A percentile compares a stretch with the other conserved stretches of the same genome.
phyloP scores from a whole-genome alignment of 192 early-diverging fungal species.

The Coemansia sp. region DNA sequence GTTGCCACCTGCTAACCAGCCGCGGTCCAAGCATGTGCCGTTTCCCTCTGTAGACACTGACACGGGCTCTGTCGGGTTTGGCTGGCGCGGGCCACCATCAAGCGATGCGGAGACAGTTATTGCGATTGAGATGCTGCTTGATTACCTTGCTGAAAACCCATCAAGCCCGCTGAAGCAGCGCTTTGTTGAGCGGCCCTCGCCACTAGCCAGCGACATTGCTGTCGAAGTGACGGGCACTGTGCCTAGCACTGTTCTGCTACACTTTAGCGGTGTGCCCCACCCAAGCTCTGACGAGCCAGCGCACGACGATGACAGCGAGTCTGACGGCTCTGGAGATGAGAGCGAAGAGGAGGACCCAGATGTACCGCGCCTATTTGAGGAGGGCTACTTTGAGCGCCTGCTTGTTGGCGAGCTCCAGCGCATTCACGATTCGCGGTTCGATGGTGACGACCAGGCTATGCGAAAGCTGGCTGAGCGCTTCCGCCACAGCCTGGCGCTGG shows the following conservation, averaged over 20 bases:
- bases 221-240: conserved; percentile 57
- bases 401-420: conserved; percentile 60
- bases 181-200: conserved; percentile 71
- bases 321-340: conserved; percentile 14
- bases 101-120: conserved; percentile 60
- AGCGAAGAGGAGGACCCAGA: conserved; percentile 21
- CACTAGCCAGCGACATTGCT: conserved; percentile 62
- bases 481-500: conserved; percentile 20
- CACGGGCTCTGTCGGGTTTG: conserved; percentile 61
- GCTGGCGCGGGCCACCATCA: conserved; percentile 72
- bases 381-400: conserved; percentile 58
- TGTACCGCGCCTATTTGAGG: conserved; percentile 58
- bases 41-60: conserved; percentile 68
- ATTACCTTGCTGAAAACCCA: conserved; percentile 67
- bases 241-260: conserved; percentile 58
- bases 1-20: conserved; percentile 1
- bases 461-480: conserved; percentile 20
- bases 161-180: conserved; percentile 70
- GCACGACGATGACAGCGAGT: conserved; percentile 22
- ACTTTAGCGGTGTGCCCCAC: conserved; percentile 64
- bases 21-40: conserved; percentile 1
- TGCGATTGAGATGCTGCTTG: conserved; percentile 69
- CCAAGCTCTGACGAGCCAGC: conserved; percentile 19
- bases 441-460: conserved; percentile 33
- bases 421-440: conserved; percentile 38